Base-by-base conservation (phyloP, 2,329 filamentous ascomycete genomes). In the Colletotrichum tropicicola region DNA sequence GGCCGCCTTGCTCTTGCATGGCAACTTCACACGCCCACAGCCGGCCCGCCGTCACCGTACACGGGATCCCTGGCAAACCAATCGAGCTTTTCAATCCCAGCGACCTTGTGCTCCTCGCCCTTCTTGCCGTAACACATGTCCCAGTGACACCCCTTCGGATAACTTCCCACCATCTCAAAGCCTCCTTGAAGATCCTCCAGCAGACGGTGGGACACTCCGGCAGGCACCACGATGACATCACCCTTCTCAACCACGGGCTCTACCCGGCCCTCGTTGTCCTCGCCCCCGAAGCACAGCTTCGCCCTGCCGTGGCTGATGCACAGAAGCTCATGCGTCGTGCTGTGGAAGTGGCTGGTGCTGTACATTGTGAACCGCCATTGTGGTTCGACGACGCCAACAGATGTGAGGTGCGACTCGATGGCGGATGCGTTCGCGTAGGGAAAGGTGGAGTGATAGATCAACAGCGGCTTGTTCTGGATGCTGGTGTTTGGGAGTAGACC, bases 301-400 rank as follows among this genome's bases (percentile, higher is more conserved):
- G 91, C 90, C 23, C 78, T 80, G 0, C 90, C 89, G 3, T 75
- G 75, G 43, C 83, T 82, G 49, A 92, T 82, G 68, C 82, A 86
- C 3, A 93, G 82, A 3, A 92, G 84, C 76, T 92, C 89, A 72
- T 92, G 89, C 0, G 86, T 84, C 0, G 84, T 91, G 70, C 82
- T 87, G 77, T 92, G 90, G 74, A 90, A 92, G 75, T 92, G 90
- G 1, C 84, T 87, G 6, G 83, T 85, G 35, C 73, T 75, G 74
- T 90, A 92, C 89, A 92, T 92, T 15, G 87, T 88, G 75, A 89
- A 91, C 25, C 86, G 82, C 90, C 89, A 92, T 71, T 90, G 87
- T 0, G 90, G 89, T 2, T 71, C 72, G 3, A 91, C 89, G 32
- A 87, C 85, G 7, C 82, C 84, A 15, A 87, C 73, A 4, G 74